Base-by-base conservation (phyloP, 2,329 filamentous ascomycete species). In the Aspergillus jensenii region DNA sequence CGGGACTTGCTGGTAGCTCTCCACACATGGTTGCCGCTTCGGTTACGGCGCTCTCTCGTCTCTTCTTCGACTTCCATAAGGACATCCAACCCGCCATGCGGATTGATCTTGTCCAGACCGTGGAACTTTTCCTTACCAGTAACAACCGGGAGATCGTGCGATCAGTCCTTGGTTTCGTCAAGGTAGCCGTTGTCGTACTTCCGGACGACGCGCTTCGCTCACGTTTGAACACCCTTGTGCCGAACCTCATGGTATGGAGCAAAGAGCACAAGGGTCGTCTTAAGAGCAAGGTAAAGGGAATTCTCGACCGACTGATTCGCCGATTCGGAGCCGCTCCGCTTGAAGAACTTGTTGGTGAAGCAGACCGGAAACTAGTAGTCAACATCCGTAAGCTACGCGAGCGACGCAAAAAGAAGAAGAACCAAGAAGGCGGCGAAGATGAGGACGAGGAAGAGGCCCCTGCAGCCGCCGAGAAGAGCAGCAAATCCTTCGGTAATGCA, bases 181-280 rank as follows among this genome's bases (percentile, higher is more conserved):
- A 99, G 79, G 91, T 99, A 25, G 96, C 91, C 66, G 87, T 96
- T 59, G 91, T 98, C 68, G 88, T 90, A 59, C 79, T 98, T 31
- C 91, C 93, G 0, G 85, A 87, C 41, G 86, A 89, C 6, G 81
- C 96, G 62, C 88, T 99, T 79, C 82, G 88, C 37, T 88, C 91
- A 4, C 86, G 92, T 23, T 84, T 99, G 37, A 79, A 82, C 33
- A 86, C 87, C 0, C 82, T 99, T 48, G 85, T 99, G 2, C 91
- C 93, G 3, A 96, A 96, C 74, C 81, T 98, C 19, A 91, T 98
- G 82, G 87, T 93, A 43, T 99, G 95, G 93, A 93, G 90, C 71
- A 91, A 97, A 75, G 95, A 99, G 76, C 96, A 99, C 81, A 98
- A 98, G 79, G 92, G 92, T 12, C 92, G 96, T 72, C 95, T 99